Evolutionary conservation across 1,284 basidiomycete species (phyloP), one percentile per base, ranked within the genome.

Genomic region (Ustilago shanxiensis): DNA sequence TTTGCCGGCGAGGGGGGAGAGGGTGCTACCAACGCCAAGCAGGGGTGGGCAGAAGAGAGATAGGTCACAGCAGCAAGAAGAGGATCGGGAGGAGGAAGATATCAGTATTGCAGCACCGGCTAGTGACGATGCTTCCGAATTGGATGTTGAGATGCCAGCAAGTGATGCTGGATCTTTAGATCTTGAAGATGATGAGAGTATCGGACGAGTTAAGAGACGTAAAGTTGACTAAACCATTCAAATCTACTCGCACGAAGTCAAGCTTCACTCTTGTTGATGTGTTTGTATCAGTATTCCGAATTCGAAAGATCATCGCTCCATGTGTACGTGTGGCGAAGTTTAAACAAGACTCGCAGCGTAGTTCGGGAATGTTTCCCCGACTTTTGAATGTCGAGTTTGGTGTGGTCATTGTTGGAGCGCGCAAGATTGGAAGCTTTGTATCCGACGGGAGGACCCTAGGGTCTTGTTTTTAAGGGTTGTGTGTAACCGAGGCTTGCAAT

Each of bases 41-140:
- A 49, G 60, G 5, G 49, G 50, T 10, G 49, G 51, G 26, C 69
- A 60, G 53, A 72, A 72, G 60, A 60, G 70, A 3, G 69, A 62
- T 14, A 56, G 69, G 20, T 31, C 53, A 8, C 58, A 64, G 16
- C 50, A 53, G 29, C 52, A 56, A 13, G 59, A 11, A n/a, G 55
- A 41, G 31, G 56, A 44, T 3, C 60, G 55, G 29, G 59, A 51
- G 24, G 54, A 35, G 44, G 69, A 72, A 28, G 57, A 53, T 8
- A 57, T 58, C n/a, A 60, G 56, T 52, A 62, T 59, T 29, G 22
- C 10, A 8, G 69, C 69, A 5, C 64, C 69, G 8, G 33, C 51
- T 8, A 72, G 70, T 44, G 70, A 72, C 7, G 33, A 33, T 10
- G 13, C 29, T 9, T 49, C 50, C 10, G 69, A 72, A 13, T 8